These are phyloP conservation scores for Aspergillus sp. DNA, from an alignment of 2,329 filamentous ascomycete genomes.

Conservation along the genomic window DNA sequence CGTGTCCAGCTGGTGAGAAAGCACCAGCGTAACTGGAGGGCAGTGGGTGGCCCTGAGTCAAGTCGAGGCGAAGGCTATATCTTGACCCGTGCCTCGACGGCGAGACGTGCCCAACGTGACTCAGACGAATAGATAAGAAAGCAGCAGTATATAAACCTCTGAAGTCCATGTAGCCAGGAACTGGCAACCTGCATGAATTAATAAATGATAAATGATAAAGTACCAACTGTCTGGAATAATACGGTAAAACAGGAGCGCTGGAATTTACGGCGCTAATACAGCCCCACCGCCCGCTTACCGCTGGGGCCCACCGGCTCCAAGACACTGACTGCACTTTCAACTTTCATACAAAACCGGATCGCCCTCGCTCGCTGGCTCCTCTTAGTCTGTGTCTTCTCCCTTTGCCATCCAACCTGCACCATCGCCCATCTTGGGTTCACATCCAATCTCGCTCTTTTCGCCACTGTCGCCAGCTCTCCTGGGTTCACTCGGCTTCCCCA, in stretches of 20 bases:
- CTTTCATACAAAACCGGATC: conserved; percentile 13
- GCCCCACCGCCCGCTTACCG: not conserved
- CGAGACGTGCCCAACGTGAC: conserved; percentile 9
- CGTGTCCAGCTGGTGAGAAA: not conserved
- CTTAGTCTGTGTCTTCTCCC: not conserved
- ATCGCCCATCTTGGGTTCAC: conserved; percentile 7
- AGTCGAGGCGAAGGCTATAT: conserved; percentile 7
- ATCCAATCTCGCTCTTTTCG: not conserved
- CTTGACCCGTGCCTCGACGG: not conserved
- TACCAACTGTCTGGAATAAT: not conserved
- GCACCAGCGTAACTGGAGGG: conserved; percentile 2
- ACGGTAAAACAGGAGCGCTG: conserved; percentile 2
- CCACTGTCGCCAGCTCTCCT: not conserved
- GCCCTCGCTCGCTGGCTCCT: not conserved
- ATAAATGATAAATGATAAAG: too few relatives aligned
- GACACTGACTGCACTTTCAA: not conserved
- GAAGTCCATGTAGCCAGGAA: not conserved
- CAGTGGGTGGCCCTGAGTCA: not conserved
- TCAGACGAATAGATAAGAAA: not conserved
- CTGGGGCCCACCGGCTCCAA: not conserved
- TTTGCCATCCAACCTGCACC: not conserved
- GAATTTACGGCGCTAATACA: not conserved
- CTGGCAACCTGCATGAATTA: too few relatives aligned
- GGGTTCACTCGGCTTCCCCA: not conserved
- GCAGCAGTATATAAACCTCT: conserved; percentile 1